Percentiles rank a stretch among this genome's conserved stretches.
These are phyloP conservation scores for Aspergillus olivimuriae DNA, from an alignment of 495 filamentous ascomycete species.

Conservation along the genomic window DNA sequence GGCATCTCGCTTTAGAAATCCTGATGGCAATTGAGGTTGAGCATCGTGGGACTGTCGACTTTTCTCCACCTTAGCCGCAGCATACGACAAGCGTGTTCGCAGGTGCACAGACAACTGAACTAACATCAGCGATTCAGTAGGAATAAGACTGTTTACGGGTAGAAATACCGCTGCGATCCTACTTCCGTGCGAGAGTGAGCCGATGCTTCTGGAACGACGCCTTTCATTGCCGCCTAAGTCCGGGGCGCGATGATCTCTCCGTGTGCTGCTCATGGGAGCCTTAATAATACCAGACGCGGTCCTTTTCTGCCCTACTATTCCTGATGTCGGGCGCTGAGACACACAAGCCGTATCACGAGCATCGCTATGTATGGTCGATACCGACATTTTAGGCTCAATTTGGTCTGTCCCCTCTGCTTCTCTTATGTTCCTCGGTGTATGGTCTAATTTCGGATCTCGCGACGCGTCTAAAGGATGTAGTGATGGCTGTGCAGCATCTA, in stretches of 20 bases:
- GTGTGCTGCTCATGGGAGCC: conserved; percentile 23
- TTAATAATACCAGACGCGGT: conserved; percentile 62
- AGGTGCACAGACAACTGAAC: conserved; percentile 68
- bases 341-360: too few species aligned
- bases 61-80: conserved; percentile 84
- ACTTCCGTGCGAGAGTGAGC: conserved; percentile 52
- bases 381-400: too few species aligned
- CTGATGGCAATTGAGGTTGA: conserved; percentile 58
- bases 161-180: conserved; percentile 65
- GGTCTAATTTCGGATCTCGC: too few species aligned
- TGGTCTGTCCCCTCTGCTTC: too few species aligned
- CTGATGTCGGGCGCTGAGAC: too few species aligned
- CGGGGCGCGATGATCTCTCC: conserved; percentile 26
- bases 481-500: too few species aligned
- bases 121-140: conserved; percentile 15
- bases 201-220: conserved; percentile 62
- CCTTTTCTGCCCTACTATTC: too few species aligned
- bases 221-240: conserved; percentile 20
- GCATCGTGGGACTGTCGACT: conserved; percentile 68
- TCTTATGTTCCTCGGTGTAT: too few species aligned
- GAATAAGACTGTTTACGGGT: neutral
- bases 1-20: conserved; percentile 55
- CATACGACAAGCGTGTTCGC: conserved; percentile 75
- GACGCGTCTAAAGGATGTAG: too few species aligned
- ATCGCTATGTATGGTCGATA: too few species aligned